Evolutionary conservation across 2,329 filamentous ascomycete genomes (phyloP), one percentile per base, ranked within the genome.

Genomic region (Arthrobotrys iridis): DNA sequence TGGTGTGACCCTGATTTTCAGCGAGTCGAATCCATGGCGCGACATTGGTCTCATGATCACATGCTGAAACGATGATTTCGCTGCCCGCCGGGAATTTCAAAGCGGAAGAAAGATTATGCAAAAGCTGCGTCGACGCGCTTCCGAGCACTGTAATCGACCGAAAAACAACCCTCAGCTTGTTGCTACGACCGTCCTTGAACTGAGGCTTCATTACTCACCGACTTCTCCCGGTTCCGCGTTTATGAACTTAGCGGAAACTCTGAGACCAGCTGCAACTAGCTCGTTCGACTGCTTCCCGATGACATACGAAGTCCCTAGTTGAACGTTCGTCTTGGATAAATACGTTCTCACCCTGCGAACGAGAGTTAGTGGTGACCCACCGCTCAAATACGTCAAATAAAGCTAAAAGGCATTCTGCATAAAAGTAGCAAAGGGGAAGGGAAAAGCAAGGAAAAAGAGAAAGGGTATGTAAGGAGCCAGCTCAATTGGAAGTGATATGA

Each of bases 11-110:
- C 48, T 88, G 85, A 11, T 86, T 85, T 28, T 85, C 82, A 1
- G 91, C 91, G 24, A 93, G 85, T 57, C 88, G 86, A 0, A 92
- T 83, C 92, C 91, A 94, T 0, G 91, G 85, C 0, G 89, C 87
- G 67, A 91, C 88, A 80, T 93, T 93, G 37, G 91, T 89, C 82
- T 93, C 91, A 79, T 94, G 91, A 80, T 93, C 91, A 64, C 93
- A 83, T 67, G 86, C 86, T 0, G 90, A 92, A 8, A 93, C 80
- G 76, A 95, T 83, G 55, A 94, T 85, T 46, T 74, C 70, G 22
- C 37, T 26, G 45, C 87, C 87, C 1, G 84, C 80, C 8, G 83
- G 79, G 79, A 89, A 87, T 8, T 81, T 78, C 3, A 90, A 81
- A 1, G 86, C 83, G 20, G 84, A 84, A 0, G 88, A 87, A 13